Evolutionary conservation across 768 basidiomycete species (phyloP).

Genomic region (Lentinula raphanica): DNA sequence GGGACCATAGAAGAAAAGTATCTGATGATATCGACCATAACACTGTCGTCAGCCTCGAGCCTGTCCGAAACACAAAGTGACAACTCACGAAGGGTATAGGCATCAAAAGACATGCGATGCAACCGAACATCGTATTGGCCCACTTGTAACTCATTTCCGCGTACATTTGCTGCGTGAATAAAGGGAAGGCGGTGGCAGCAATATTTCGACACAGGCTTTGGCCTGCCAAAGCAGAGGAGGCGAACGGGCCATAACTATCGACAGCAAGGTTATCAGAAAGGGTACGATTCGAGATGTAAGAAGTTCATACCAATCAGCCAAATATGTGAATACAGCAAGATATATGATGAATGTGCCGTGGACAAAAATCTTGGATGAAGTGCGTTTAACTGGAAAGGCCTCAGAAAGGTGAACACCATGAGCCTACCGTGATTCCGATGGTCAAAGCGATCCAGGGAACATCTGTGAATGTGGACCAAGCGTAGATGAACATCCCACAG

Average conservation of each 20-base stretch:
- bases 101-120: constrained; percentile 48
- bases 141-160: constrained; percentile 49
- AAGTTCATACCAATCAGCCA: constrained; percentile 57
- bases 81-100: constrained; percentile 53
- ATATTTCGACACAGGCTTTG: constrained; percentile 58
- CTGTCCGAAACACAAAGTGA: background rate
- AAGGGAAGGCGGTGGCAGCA: constrained; percentile 48
- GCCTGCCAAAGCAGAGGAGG: constrained; percentile 64
- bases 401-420: constrained; percentile 7
- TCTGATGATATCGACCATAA: constrained; percentile 19
- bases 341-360: constrained; percentile 51
- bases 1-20: constrained; percentile 39
- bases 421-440: constrained; percentile 49
- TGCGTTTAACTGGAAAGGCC: too few relatives aligned
- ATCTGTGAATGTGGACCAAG: constrained; percentile 52
- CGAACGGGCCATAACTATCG: constrained; percentile 50
- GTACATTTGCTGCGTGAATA: constrained; percentile 62
- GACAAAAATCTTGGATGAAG: constrained; percentile 41
- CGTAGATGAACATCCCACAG: constrained; percentile 65
- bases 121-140: constrained; percentile 54
- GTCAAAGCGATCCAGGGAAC: constrained; percentile 60
- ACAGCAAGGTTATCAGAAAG: background rate
- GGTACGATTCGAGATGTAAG: background rate
- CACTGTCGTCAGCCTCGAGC: background rate
- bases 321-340: constrained; percentile 52